Evolutionary conservation across 176 grass and related monocot species (phyloP).

Genomic region (Carex scoparia): DNA sequence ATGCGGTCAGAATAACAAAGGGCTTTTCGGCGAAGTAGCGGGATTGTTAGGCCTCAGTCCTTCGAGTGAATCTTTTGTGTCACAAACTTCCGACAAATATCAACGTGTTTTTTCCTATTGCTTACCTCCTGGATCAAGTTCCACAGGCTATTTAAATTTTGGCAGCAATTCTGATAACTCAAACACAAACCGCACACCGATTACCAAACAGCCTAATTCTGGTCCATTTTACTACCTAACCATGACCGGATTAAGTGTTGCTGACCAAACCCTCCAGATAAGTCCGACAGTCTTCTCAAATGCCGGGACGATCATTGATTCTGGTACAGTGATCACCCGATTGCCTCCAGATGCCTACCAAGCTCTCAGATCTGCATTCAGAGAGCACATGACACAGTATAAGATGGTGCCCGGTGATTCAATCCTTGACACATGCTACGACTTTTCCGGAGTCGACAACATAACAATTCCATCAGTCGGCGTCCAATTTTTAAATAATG

Average conservation of each 20-base stretch:
- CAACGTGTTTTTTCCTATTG: conserved; percentile 38
- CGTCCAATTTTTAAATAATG: conserved; percentile 24
- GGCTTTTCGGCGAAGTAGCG: not conserved
- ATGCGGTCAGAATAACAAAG: conserved; percentile 8
- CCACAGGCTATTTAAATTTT: conserved; percentile 37
- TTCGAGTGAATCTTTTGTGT: conserved; percentile 24
- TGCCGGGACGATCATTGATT: conserved; percentile 24
- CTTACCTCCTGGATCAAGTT: conserved; percentile 26
- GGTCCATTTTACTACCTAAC: conserved; percentile 20
- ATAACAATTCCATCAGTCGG: conserved; percentile 14
- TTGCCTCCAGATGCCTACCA: conserved; percentile 29
- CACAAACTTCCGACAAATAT: conserved; percentile 12
- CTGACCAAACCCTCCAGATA: not conserved
- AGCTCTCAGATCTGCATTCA: conserved; percentile 22
- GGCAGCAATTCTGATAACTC: not conserved
- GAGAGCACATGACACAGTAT: conserved; percentile 29
- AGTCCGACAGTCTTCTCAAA: not conserved
- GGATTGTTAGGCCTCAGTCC: conserved; percentile 43
- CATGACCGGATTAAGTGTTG: conserved; percentile 30
- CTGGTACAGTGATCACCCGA: conserved; percentile 41
- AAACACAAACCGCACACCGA: conserved; percentile 17
- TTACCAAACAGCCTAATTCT: not conserved
- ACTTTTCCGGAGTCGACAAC: conserved; percentile 19
- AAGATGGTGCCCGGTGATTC: not conserved
- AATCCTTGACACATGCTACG: conserved; percentile 34